Base-by-base conservation (phyloP, 768 basidiomycete species). In the Nidularia pulvinata region DNA sequence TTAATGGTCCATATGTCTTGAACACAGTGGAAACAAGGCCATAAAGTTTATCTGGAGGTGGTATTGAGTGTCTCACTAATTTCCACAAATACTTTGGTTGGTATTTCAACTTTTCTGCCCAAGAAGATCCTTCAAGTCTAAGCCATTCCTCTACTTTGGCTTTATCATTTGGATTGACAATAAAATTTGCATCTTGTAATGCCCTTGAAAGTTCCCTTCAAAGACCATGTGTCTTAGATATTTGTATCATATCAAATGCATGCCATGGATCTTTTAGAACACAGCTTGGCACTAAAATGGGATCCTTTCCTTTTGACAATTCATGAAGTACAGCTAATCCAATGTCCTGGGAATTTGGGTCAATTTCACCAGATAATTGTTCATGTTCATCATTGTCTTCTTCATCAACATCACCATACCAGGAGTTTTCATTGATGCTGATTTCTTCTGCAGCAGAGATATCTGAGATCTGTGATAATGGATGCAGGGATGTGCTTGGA, bases 1-100 rank as follows among this genome's bases (percentile, higher is more conserved):
- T 64, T 6, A 76, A 50, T 6, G 72, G 66, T 0, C 71, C 72
- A 60, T 62, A 75, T 16, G 56, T 65, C 1, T 46, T 16, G 45
- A 75, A 70, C 2, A 75, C 63, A 0, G 58, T 34, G 0, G 48
- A 7, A 30, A 75, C 66, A 9, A 59, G 48, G 5, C 53, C 56
- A 43, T 66, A 60, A 7, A 75, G 63, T 6, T 57, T 49, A 19
- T 72, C 56, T 1, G 72, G 59, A 4, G 71, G 67, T 7, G 73
- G 71, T 30, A 76, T 67, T 11, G 58, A 57, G 0, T 60, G 56
- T 30, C 60, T 59, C 48, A 68, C 67, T 2, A 52, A 62, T 10
- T 54, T 52, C 56, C 61, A 61, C 3, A 74, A 30, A 65, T 66
- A 73, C 1, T 39, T 19, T 2, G 71, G 57, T 39, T n/a, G 9